Conservation (phyloP, 371 early-diverging fungal genomes). For the Coemansia sp. region DNA sequence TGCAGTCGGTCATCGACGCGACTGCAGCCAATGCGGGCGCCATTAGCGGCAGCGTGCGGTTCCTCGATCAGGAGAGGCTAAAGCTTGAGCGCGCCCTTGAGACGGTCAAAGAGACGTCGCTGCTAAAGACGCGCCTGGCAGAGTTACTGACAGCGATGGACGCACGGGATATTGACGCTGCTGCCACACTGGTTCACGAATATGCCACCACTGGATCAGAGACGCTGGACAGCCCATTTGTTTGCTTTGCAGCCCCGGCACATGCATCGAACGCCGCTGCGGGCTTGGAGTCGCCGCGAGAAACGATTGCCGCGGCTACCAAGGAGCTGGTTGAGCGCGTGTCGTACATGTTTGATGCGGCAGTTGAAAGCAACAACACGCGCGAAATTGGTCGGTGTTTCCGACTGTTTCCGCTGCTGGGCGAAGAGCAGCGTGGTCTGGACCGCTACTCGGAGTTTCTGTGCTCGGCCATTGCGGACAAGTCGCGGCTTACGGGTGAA, state of each 20-base stretch:
- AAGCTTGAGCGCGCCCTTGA: conserved; percentile 66
- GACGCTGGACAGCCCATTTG: conserved; percentile 72
- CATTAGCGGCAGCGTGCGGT: conserved; percentile 79
- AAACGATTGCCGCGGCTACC: conserved; percentile 60
- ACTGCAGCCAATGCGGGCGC: conserved; percentile 74
- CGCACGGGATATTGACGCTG: conserved; percentile 71
- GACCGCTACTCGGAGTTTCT: conserved; percentile 84
- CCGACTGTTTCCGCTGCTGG: conserved; percentile 83
- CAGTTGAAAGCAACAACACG: conserved; percentile 68
- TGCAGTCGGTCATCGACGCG: conserved; percentile 62
- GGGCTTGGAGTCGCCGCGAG: neutral
- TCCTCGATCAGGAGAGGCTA: conserved; percentile 74
- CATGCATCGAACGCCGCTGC: conserved; percentile 6
- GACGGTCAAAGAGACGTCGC: conserved; percentile 61
- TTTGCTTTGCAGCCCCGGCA: conserved; percentile 59
- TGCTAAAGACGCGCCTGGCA: conserved; percentile 59
- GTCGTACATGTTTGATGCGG: conserved; percentile 73
- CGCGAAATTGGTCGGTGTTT: conserved; percentile 79
- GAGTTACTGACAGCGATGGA: conserved; percentile 73
- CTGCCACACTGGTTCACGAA: conserved; percentile 68
- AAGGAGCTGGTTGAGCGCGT: conserved; percentile 66
- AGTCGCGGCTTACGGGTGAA: conserved; percentile 24
- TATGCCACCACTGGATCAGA: conserved; percentile 62
- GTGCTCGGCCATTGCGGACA: conserved; percentile 59
- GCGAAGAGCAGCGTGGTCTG: conserved; percentile 78